phyloP scores from a whole-genome alignment of 2,329 filamentous ascomycete genomes.

The Ophiostoma tasmaniense region DNA sequence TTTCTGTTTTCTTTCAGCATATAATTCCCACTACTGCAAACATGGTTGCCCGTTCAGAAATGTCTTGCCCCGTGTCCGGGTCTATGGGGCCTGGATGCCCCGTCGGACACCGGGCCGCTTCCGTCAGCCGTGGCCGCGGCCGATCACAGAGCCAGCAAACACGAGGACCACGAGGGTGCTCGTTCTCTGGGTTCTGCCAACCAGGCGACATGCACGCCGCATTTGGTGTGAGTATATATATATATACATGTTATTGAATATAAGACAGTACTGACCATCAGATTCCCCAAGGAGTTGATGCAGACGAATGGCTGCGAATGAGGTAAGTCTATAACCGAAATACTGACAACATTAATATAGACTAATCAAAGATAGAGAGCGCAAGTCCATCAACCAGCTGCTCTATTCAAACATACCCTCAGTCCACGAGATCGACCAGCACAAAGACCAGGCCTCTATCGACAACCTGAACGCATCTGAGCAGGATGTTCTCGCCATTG shows the following conservation, averaged over 20 bases:
- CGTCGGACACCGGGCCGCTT: neutral
- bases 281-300: slow-evolving; percentile 3
- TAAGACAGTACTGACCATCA: neutral
- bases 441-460: slow-evolving; percentile 32
- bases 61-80: neutral
- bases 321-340: neutral
- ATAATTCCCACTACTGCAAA: neutral
- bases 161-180: neutral
- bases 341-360: neutral
- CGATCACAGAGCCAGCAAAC: neutral
- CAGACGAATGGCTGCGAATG: slow-evolving; percentile 5
- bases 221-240: neutral
- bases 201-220: slow-evolving; percentile 1
- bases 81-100: neutral
- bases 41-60: neutral
- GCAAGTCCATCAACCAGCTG: slow-evolving; percentile 17
- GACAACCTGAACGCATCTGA: slow-evolving; percentile 41
- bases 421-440: slow-evolving; percentile 2
- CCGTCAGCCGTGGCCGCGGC: neutral
- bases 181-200: slow-evolving; percentile 1
- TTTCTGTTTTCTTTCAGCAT: neutral
- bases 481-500: slow-evolving; percentile 42
- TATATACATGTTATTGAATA: no score
- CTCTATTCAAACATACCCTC: slow-evolving; percentile 8
- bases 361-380: slow-evolving; percentile 25